Evolutionary conservation across 108 stramenopile species (phyloP).

Genomic region (Skeletonema costatum): DNA sequence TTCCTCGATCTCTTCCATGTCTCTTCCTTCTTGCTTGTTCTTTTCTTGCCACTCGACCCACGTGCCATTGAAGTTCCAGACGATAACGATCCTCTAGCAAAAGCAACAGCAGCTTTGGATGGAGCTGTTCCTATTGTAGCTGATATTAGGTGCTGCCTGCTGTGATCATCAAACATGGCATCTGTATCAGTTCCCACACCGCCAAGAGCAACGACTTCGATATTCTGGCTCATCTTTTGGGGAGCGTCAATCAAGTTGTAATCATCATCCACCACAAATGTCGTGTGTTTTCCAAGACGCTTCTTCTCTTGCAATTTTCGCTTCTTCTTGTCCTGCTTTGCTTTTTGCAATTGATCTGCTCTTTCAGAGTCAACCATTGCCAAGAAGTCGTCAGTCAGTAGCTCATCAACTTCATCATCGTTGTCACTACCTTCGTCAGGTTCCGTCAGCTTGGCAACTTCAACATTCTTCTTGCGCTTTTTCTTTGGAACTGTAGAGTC

Average conservation of each 20-base stretch:
- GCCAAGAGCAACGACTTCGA: slow-evolving; percentile 38
- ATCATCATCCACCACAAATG: slow-evolving; percentile 37
- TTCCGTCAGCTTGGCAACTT: not conserved
- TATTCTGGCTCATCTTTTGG: slow-evolving; percentile 21
- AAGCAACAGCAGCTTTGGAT: slow-evolving; percentile 16
- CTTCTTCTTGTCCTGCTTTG: slow-evolving; percentile 29
- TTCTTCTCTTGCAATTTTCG: slow-evolving; percentile 27
- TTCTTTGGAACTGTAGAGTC: slow-evolving; percentile 24
- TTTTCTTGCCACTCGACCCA: slow-evolving; percentile 20
- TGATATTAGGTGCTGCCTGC: slow-evolving; percentile 25
- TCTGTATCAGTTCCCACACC: not conserved
- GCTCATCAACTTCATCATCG: slow-evolving; percentile 11
- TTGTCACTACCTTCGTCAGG: not conserved
- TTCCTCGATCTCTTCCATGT: slow-evolving; percentile 37
- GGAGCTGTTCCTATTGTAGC: slow-evolving; percentile 35
- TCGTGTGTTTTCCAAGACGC: slow-evolving; percentile 32
- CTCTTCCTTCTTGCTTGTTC: slow-evolving; percentile 33
- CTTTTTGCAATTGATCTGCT: slow-evolving; percentile 20
- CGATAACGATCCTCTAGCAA: slow-evolving; percentile 30
- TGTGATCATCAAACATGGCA: not conserved
- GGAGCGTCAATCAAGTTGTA: slow-evolving; percentile 7
- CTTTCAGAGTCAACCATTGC: slow-evolving; percentile 43
- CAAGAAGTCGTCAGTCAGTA: slow-evolving; percentile 41
- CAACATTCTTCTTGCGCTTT: slow-evolving; percentile 33
- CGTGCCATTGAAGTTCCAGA: slow-evolving; percentile 29